These are phyloP conservation scores for Arbutus unedo DNA, from an alignment of 148 eudicot genomes.

Conservation along the genomic window DNA sequence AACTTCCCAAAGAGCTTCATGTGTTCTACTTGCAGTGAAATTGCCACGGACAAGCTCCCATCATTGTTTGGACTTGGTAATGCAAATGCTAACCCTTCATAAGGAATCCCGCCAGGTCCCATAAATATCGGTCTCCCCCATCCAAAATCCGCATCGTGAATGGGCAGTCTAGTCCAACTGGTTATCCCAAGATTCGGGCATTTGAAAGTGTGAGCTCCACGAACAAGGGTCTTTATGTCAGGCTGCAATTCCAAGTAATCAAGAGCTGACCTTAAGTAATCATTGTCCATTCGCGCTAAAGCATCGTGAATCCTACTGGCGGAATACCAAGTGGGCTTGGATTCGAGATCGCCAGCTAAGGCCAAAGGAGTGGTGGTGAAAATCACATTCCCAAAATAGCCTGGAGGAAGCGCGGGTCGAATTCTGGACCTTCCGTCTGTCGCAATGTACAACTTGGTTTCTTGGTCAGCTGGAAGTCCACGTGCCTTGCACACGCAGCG, in stretches of 20 bases:
- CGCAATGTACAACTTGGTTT: conserved; percentile 43
- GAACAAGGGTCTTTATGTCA: conserved; percentile 37
- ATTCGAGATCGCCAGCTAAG: conserved; percentile 37
- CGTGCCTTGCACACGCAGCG: conserved; percentile 39
- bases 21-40: conserved; percentile 41
- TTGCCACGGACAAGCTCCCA: conserved; percentile 43
- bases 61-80: conserved; percentile 44
- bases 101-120: conserved; percentile 46
- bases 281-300: conserved; percentile 37
- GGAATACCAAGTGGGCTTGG: conserved; percentile 39
- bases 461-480: conserved; percentile 40
- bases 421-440: conserved; percentile 48
- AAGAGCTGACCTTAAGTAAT: conserved; percentile 37
- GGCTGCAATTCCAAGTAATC: conserved; percentile 50
- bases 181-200: conserved; percentile 46
- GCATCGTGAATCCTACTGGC: conserved; percentile 46
- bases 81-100: conserved; percentile 43
- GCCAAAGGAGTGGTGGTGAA: conserved; percentile 54
- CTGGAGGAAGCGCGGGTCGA: conserved; percentile 35
- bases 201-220: conserved; percentile 36
- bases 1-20: conserved; percentile 43
- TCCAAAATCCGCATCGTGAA: conserved; percentile 47
- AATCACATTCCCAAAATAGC: conserved; percentile 51
- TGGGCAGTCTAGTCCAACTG: conserved; percentile 41
- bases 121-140: conserved; percentile 42